These are phyloP conservation scores for Cornus controversa DNA, from an alignment of 148 eudicot species.

Conservation along the genomic window DNA sequence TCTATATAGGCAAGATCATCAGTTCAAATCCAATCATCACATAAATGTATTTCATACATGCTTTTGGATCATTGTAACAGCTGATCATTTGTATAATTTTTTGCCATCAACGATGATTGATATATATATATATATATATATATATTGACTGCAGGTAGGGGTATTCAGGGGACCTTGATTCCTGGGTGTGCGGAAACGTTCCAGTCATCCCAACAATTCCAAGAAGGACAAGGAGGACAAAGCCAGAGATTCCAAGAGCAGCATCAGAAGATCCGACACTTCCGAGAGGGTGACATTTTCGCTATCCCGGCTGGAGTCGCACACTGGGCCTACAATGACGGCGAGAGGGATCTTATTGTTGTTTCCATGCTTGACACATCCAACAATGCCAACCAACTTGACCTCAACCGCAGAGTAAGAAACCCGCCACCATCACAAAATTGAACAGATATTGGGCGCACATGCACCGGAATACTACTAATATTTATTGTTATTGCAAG, in stretches of 20 bases:
- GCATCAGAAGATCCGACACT: constrained; percentile 63
- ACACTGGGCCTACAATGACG: constrained; percentile 72
- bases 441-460: too few species aligned
- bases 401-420: constrained; percentile 56
- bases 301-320: constrained; percentile 72
- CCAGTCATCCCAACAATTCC: constrained; percentile 40
- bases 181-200: constrained; percentile 84
- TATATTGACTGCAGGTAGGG: constrained; percentile 46
- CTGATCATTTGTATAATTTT: background rate
- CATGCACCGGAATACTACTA: too few species aligned
- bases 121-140: too few species aligned
- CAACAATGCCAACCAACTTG: constrained; percentile 74
- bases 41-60: too few species aligned
- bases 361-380: constrained; percentile 42
- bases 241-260: constrained; percentile 42
- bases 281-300: constrained; percentile 58
- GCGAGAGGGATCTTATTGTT: constrained; percentile 47
- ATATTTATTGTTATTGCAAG: too few species aligned
- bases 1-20: too few species aligned
- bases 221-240: constrained; percentile 20
- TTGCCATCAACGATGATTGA: background rate
- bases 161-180: constrained; percentile 46
- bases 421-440: too few species aligned
- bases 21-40: too few species aligned
- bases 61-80: too few species aligned